Base-by-base conservation (phyloP, 2,329 filamentous ascomycete species). In the Boeremia exigua region DNA sequence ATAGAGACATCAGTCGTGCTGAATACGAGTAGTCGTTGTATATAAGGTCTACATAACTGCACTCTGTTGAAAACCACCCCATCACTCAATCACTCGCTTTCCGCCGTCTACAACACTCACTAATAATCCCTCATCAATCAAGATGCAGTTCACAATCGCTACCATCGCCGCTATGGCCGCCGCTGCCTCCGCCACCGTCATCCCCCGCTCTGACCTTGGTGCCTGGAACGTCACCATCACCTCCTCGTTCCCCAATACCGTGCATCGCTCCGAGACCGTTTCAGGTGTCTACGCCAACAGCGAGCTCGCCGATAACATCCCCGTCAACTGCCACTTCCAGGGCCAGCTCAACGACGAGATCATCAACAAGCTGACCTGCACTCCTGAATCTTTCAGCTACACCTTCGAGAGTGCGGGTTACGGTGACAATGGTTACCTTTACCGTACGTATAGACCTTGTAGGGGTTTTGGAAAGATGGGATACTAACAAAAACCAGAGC, bases 211-310 rank as follows among this genome's bases (percentile, higher is more conserved):
- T 14, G 43, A 46, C 19, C 19, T 27, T 7, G 43, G 43, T 8
- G 43, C 19, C 14, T 46, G 43, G 43, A 46, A 46, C n/a, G 43
- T 46, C 7, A 27, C 32, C 43, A 28, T 46, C 23, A 17, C 43
- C 1, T 36, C 32, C 8, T 17, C 32, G 8, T 14, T 32, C n/a
- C 32, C 32, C 25, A 28, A 23, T 2, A 32, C 36, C 28, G 27
- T 9, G 14, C 19, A 34, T 2, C 43, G 30, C 43, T 27, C 32
- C n/a, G 43, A 46, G 28, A 46, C 32, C 19, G 43, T 46, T 25
- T 28, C 43, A 8, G 43, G 43, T 9, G 29, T 36, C 30, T 46
- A 46, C 43, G 32, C 43, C 23, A 46, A 46, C 32, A 14, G 10
- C 23, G 7, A 36, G 43, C 23, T 46, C 7, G 17, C 30, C 6